Evolutionary conservation across 2,329 filamentous ascomycete species (phyloP).

Genomic region (Gliomastix tumulicola): DNA sequence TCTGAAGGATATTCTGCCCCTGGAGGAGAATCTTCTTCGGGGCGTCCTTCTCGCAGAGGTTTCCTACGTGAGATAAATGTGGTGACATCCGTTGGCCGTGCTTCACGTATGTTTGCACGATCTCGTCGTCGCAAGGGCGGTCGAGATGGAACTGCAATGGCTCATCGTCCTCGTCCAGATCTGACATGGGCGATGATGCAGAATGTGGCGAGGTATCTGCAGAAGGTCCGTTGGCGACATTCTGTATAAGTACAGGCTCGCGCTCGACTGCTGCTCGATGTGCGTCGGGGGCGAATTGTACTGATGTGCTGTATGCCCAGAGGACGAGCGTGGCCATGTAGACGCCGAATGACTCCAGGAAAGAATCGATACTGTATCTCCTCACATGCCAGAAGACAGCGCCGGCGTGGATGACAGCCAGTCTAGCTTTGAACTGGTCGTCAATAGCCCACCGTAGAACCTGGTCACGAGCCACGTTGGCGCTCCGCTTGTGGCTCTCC

Average conservation of each 20-base stretch:
- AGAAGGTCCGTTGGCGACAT: no score
- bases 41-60: conserved; percentile 23
- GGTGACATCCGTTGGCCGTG: conserved; percentile 38
- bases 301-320: conserved; percentile 23
- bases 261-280: no score
- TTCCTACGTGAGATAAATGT: conserved; percentile 41
- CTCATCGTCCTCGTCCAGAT: conserved; percentile 5
- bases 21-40: conserved; percentile 7
- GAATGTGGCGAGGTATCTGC: no score
- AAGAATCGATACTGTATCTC: conserved; percentile 26
- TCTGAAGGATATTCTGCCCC: conserved; percentile 5
- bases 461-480: conserved; percentile 1
- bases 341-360: conserved; percentile 25
- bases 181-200: conserved; percentile 1
- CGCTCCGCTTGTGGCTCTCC: not conserved
- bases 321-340: conserved; percentile 24
- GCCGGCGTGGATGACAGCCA: conserved; percentile 34
- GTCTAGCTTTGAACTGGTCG: conserved; percentile 30
- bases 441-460: conserved; percentile 20
- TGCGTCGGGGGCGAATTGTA: not conserved
- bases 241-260: no score
- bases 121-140: conserved; percentile 46
- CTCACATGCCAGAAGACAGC: conserved; percentile 34
- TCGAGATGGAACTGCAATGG: conserved; percentile 42
- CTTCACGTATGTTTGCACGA: conserved; percentile 46